Conservation (phyloP, 352 stramenopile species). For the Pythium brachiatum region DNA sequence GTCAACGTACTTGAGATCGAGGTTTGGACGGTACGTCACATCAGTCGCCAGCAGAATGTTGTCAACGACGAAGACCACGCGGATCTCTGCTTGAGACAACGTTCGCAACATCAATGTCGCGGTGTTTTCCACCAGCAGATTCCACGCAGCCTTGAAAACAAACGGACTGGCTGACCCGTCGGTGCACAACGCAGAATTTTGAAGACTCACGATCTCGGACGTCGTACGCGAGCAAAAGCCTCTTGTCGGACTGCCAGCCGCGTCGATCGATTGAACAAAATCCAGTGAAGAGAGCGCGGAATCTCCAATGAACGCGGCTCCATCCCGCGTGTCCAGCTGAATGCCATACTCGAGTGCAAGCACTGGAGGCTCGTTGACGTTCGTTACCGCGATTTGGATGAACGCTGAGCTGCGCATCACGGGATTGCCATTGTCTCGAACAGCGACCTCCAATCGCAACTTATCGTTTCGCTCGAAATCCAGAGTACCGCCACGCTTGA, state of each 20-base stretch:
- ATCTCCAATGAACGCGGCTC: slow-evolving; percentile 3
- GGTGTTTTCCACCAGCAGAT: slow-evolving; percentile 13
- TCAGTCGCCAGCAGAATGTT: neutral
- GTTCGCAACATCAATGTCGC: slow-evolving; percentile 18
- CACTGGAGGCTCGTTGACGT: slow-evolving; percentile 47
- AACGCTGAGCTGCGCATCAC: slow-evolving; percentile 25
- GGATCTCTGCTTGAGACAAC: slow-evolving; percentile 15
- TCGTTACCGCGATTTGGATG: slow-evolving; percentile 29
- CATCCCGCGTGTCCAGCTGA: slow-evolving; percentile 11
- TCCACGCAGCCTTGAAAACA: slow-evolving; percentile 12
- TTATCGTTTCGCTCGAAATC: slow-evolving; percentile 35
- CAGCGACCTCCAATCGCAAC: slow-evolving; percentile 29
- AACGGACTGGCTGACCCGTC: neutral
- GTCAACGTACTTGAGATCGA: slow-evolving; percentile 18
- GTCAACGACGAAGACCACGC: slow-evolving; percentile 23
- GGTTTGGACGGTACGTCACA: slow-evolving; percentile 12
- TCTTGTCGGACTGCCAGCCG: neutral
- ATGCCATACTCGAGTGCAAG: slow-evolving; percentile 29
- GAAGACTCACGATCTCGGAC: slow-evolving; percentile 1
- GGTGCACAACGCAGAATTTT: slow-evolving; percentile 12
- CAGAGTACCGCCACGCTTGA: slow-evolving; percentile 32
- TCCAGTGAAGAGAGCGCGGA: neutral
- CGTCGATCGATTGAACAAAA: slow-evolving; percentile 10
- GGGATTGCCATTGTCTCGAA: slow-evolving; percentile 41
- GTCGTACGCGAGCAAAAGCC: slow-evolving; percentile 13